Base-by-base conservation (phyloP, 2,329 filamentous ascomycete genomes). In the Lachnellula occidentalis region DNA sequence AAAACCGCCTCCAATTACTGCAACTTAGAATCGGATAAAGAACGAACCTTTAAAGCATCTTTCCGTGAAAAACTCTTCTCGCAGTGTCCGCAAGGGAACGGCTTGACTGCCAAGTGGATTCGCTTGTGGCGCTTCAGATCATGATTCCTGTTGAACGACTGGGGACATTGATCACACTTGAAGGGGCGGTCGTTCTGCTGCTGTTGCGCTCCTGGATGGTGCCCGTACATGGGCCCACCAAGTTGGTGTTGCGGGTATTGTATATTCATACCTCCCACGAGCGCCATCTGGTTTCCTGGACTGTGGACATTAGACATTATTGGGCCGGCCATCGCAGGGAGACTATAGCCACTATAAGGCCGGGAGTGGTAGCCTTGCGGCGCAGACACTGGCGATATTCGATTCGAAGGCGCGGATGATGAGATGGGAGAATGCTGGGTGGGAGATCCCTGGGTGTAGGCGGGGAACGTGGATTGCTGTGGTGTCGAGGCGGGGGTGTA, bases 51-150 rank as follows among this genome's bases (percentile, higher is more conserved):
- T 31, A 99, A 76, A 9, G 94, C 94, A 72, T 97, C 94, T 70
- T 97, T 97, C 56, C 94, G 81, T 3, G 92, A 96, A 67, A 99
- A 99, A 69, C 89, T 94, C 80, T 97, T 97, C 58, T 95, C 91
- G 69, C 94, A 99, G 66, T 87, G 87, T 6, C 77, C 82, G 70
- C 94, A 99, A 0, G 92, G 92, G 70, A 92, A 97, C 0, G 94
- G 94, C 77, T 99, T 99, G 41, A 97, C 90, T 0, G 91, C 89
- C 55, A 97, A 73, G 71, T 99, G 94, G 56, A 97, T 97, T 48
- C 91, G 78, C 77, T 96, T 96, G 71, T 99, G 94, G 50, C 94
- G 82, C 74, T 99, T 99, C 64, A 97, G 72, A 67, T 97, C 94
- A 68, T 97, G 94, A 61, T 97, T 97, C 4, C 94, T 80, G 71